Evolutionary conservation across 2,329 filamentous ascomycete genomes (phyloP), one percentile per base, ranked within the genome.

Genomic region (Microdochium trichocladiopsis): DNA sequence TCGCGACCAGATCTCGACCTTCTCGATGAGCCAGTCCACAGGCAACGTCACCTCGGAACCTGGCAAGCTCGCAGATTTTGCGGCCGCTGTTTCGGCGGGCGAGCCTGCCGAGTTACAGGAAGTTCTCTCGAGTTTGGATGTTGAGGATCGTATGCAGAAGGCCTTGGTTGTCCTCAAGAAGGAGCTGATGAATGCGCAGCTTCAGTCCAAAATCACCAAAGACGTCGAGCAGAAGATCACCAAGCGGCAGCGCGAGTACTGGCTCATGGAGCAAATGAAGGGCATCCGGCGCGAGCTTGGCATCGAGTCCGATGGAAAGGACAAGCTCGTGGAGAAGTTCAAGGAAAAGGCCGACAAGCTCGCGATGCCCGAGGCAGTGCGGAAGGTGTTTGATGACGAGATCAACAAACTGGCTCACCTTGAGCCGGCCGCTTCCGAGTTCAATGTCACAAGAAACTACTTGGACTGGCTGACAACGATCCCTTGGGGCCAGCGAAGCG

Each of bases 221-320:
- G 94, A 99, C 65, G 95, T 99, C 18, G 94, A 97, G 69, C 90
- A 83, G 64, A 96, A 96, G 72, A 97, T 99, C 51, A 92, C 92
- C 62, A 97, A 99, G 73, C 86, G 93, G 25, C 94, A 99, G 68
- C 85, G 94, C 50, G 94, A 99, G 66, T 99, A 97, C 73, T 97
- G 91, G 89, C 76, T 99, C 48, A 95, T 96, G 90, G 94, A 99
- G 71, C 95, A 99, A 69, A 96, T 99, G 92, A 97, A 97, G 76
- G 94, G 92, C 24, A 99, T 99, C 64, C 87, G 90, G 53, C 83
- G 94, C 53, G 94, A 99, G 70, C 82, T 99, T 49, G 94, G 95
- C 22, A 90, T 99, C 51, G 95, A 99, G 68, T 95, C 90, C 5
- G 94, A 99, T 65, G 94, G 95, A 58, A 99, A 97, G 72, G 94